Evolutionary conservation across 208 protist genomes (phyloP).

Genomic region (Crithidia brevicula): DNA sequence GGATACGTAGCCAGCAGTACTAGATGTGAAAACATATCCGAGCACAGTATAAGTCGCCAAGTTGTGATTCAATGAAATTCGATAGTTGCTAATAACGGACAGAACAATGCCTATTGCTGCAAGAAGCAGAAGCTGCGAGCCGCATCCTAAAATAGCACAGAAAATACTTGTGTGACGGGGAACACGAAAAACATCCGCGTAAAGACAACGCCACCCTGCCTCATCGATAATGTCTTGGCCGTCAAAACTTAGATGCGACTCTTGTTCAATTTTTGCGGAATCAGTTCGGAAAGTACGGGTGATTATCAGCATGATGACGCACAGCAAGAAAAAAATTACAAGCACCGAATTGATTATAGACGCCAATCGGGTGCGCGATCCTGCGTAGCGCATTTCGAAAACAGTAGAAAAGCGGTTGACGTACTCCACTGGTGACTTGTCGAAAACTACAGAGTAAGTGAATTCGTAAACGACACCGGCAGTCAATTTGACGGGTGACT

Average conservation of each 20-base stretch:
- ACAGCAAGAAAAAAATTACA: constrained; percentile 90
- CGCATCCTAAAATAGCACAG: constrained; percentile 79
- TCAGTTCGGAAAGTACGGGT: constrained; percentile 87
- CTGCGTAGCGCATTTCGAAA: constrained; percentile 91
- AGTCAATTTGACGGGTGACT: constrained; percentile 8
- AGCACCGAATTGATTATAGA: constrained; percentile 94
- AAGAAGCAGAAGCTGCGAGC: constrained; percentile 51
- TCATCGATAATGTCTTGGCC: constrained; percentile 80
- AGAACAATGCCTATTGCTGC: constrained; percentile 27
- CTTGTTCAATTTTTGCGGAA: constrained; percentile 74
- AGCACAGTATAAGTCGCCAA: constrained; percentile 23
- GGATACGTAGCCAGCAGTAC: constrained; percentile 26
- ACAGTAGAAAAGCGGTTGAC: constrained; percentile 90
- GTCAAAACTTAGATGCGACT: constrained; percentile 48
- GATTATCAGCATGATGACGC: constrained; percentile 92
- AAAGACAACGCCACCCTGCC: constrained; percentile 96
- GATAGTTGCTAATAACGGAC: constrained; percentile 21
- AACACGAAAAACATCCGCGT: constrained; percentile 95
- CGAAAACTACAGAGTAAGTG: constrained; percentile 87
- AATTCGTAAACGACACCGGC: constrained; percentile 62
- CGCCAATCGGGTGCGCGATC: constrained; percentile 88
- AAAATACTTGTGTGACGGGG: constrained; percentile 77
- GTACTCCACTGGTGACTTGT: constrained; percentile 69
- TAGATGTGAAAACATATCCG: constrained; percentile 23
- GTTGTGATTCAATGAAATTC: constrained; percentile 24